Base-by-base conservation (phyloP, 495 filamentous ascomycete species). In the Penicillium pancosmium region DNA sequence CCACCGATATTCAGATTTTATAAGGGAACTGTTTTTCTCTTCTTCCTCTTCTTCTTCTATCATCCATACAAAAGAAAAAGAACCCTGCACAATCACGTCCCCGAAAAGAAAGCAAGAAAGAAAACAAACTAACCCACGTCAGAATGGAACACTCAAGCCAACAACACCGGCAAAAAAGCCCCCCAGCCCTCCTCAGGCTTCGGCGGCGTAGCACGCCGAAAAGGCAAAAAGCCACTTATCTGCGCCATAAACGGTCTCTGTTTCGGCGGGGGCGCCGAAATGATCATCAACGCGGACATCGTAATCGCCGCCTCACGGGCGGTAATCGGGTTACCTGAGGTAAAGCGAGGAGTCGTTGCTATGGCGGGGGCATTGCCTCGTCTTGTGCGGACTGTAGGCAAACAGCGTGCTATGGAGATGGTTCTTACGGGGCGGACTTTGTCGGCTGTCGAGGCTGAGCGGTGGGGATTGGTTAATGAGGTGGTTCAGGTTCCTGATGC, bases 221-320 rank as follows among this genome's bases (percentile, higher is more conserved):
- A 59, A 8, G 80, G 80, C 52, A 72, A 68, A 35, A 80, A 80
- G 56, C 91, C 90, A n/a, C 71, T 93, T 9, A 83, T 94, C 47
- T 83, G 82, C 12, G 91, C 91, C 1, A 84, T 93, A 18, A 88
- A 91, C 62, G 91, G 91, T 1, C 65, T 89, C 15, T 84, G 82
- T 60, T 78, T 89, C 38, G 91, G 91, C n/a, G 91, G 90, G 15
- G 91, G 90, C 2, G 79, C 83, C 56, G 91, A 94, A 69, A 88
- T 90, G 75, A 76, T 84, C 9, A 74, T 88, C n/a, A 92, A 92
- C 60, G 79, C 78, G 50, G 91, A 94, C 68, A 55, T 93, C 13
- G 84, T 91, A 0, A 61, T 92, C 49, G 88, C 88, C 4, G 69
- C 78, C 0, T 61, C 69, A 18, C 55, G 57, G 3, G 84, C 86